Percentiles rank a stretch among this genome's conserved stretches.
Conservation (phyloP, 1,139 yeast species). For the Wickerhamomyces sp. region DNA sequence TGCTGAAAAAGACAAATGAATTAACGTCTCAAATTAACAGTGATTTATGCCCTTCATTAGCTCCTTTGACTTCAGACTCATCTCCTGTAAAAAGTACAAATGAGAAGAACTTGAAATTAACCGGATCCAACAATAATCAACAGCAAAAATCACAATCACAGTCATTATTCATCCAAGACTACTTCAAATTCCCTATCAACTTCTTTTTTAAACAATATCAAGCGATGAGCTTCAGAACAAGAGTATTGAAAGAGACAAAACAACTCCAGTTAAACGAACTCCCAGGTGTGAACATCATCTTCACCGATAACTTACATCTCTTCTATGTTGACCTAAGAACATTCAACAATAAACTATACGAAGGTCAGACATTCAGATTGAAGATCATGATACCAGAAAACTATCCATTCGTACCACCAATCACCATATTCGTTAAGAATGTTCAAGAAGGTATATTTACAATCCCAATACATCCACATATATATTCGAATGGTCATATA, state of each 20-base stretch:
- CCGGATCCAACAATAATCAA: background rate
- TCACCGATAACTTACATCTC: constrained; percentile 19
- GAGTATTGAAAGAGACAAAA: constrained; percentile 20
- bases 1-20: too few relatives aligned
- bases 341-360: constrained; percentile 28
- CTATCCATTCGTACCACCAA: constrained; percentile 66
- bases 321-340: constrained; percentile 17
- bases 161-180: background rate
- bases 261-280: constrained; percentile 8
- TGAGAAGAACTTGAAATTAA: background rate
- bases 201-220: constrained; percentile 5
- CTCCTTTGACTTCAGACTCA: background rate
- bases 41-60: background rate
- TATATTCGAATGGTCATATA: constrained; percentile 71
- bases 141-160: background rate
- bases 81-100: too few relatives aligned
- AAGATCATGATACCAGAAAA: constrained; percentile 38
- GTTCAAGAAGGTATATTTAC: constrained; percentile 25
- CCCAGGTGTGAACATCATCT: constrained; percentile 10
- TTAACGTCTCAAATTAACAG: background rate
- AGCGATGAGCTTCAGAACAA: constrained; percentile 8
- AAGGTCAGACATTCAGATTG: constrained; percentile 30
- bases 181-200: constrained; percentile 4
- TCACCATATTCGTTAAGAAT: constrained; percentile 43
- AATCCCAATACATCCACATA: constrained; percentile 63